Evolutionary conservation across 2,329 filamentous ascomycete species (phyloP).

Genomic region (Pyrenochaeta sp.): DNA sequence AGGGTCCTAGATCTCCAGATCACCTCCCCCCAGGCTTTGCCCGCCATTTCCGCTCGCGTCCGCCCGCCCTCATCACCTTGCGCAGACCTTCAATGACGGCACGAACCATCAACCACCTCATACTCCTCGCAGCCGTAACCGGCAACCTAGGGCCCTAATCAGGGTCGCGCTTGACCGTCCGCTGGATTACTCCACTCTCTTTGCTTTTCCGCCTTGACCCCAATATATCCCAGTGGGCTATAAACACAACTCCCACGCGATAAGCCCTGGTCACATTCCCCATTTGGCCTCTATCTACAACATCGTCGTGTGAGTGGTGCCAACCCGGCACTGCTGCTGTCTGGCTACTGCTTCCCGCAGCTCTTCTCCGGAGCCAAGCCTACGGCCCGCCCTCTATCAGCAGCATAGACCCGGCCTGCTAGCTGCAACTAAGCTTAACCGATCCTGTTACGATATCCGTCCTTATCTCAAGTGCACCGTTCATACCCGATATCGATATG

Average conservation of each 20-base stretch:
- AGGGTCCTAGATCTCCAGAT: constrained; percentile 31
- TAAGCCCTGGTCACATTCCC: constrained; percentile 43
- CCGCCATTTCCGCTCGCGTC: constrained; percentile 23
- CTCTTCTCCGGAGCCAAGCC: constrained; percentile 37
- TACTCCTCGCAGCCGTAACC: constrained; percentile 51
- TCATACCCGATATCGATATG: constrained; percentile 49
- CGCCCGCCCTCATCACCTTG: constrained; percentile 13
- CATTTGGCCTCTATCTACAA: constrained; percentile 36
- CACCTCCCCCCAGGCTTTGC: constrained; percentile 19
- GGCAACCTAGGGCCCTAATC: constrained; percentile 49
- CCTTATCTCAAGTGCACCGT: constrained; percentile 40
- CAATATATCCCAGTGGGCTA: constrained; percentile 34
- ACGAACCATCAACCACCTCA: constrained; percentile 53
- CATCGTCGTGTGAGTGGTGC: constrained; percentile 42
- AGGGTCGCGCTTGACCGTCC: constrained; percentile 11
- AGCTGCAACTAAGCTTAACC: constrained; percentile 29
- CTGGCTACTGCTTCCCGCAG: constrained; percentile 22
- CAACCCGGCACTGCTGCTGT: constrained; percentile 23
- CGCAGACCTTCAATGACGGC: constrained; percentile 52
- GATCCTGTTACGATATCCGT: constrained; percentile 27
- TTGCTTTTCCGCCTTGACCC: constrained; percentile 29
- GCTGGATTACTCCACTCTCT: constrained; percentile 28
- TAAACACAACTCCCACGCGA: constrained; percentile 46
- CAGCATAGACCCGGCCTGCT: constrained; percentile 28
- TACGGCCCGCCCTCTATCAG: constrained; percentile 41